A percentile compares a stretch with the other conserved stretches of the same genome.
These are phyloP conservation scores for Quercus tomentella DNA, from an alignment of 331 rosid species.

Conservation along the genomic window DNA sequence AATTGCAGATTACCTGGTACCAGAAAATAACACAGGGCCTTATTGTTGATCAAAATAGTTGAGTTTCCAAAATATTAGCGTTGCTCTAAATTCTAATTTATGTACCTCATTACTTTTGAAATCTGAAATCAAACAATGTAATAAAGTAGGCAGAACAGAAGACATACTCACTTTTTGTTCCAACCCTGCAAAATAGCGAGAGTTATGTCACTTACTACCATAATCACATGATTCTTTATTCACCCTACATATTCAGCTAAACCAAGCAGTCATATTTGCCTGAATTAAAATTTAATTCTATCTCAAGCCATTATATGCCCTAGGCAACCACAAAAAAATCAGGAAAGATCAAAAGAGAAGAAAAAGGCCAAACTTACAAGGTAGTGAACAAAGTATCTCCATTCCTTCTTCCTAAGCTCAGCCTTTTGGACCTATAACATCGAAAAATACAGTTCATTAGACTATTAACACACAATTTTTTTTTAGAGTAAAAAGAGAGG, in stretches of 20 bases:
- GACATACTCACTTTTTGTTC: conserved; percentile 89
- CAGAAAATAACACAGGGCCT: not conserved
- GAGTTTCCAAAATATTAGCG: not conserved
- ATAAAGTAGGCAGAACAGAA: conserved; percentile 9
- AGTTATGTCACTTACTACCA: conserved; percentile 22
- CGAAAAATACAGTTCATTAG: conserved; percentile 17
- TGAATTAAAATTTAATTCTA: conserved; percentile 1
- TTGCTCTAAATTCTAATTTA: not conserved
- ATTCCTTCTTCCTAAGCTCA: conserved; percentile 74
- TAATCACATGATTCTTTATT: conserved; percentile 8
- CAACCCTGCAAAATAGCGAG: conserved; percentile 88
- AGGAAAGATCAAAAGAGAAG: not conserved
- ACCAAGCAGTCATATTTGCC: not conserved
- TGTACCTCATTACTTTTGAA: conserved; percentile 4
- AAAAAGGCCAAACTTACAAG: conserved; percentile 59
- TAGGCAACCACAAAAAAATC: not conserved
- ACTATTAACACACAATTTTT: not conserved
- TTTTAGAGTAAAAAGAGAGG: not conserved
- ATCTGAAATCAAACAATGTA: not conserved
- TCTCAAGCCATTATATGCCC: not conserved
- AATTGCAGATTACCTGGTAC: not conserved
- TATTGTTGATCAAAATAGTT: not conserved
- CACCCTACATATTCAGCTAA: not conserved
- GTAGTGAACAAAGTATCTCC: conserved; percentile 97
- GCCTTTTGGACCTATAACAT: conserved; percentile 72